Evolutionary conservation across 768 basidiomycete genomes (phyloP), one percentile per base, ranked within the genome.

Genomic region (Pholiota microspora): DNA sequence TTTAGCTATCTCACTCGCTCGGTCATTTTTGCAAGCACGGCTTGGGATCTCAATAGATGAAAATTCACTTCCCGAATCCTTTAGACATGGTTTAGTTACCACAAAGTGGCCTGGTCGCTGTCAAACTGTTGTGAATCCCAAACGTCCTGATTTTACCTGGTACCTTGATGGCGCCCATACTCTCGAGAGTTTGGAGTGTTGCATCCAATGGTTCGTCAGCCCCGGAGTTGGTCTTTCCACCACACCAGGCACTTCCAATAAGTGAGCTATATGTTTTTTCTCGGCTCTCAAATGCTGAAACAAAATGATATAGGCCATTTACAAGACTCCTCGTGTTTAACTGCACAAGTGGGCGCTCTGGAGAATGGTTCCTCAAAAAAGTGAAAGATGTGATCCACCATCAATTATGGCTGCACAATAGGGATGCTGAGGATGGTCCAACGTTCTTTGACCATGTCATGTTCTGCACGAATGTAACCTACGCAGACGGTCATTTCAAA

Each of bases 131-230:
- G 45, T 53, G 8, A 94, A 95, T 64, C 85, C 85, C 0, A 65
- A 59, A 13, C 66, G 80, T 34, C 47, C 69, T 1, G 63, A 69
- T 13, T 76, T 81, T 6, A 88, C 82, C 2, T 98, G 97, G 97
- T 92, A 86, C 69, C 73, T 99, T 10, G 97, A 98, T 66, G 97
- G 97, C 0, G 95, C 97, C 9, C 97, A 99, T 68, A 99, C 97
- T 0, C 71, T 81, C 10, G 97, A 98, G 66, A 97, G 94, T 64
- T 75, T 99, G 25, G 78, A 81, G 40, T 93, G 84, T 56, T 96
- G 95, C 61, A 80, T 90, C 12, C 75, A 92, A 55, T 99, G 97
- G 97, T 97, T 90, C 66, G 85, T 83, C 44, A 78, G 72, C 47
- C 84, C 85, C 8, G 75, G 73, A 0, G 73, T 82, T 35, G 82